Evolutionary conservation across 2,329 filamentous ascomycete species (phyloP), one percentile per base, ranked within the genome.

Genomic region (Tolypocladium guangdongense): DNA sequence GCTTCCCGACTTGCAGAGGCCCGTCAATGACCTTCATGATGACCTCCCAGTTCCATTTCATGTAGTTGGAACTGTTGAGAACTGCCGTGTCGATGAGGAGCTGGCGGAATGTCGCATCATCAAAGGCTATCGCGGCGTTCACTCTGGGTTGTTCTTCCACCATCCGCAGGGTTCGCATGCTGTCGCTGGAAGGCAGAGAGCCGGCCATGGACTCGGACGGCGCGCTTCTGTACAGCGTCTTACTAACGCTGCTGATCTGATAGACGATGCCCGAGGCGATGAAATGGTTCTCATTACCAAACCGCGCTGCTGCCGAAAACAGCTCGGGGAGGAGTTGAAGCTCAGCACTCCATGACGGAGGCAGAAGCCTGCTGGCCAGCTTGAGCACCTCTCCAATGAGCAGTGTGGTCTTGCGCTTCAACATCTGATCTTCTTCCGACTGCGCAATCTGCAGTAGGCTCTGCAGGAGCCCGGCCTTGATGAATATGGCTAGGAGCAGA

Each of bases 31-130:
- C 84, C 61, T 86, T 87, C 55, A 91, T 80, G 43, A 99, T 90
- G 38, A 95, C 76, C 57, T 95, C 90, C 93, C 95, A 99, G 65
- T 95, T 92, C 93, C 93, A 99, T 67, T 99, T 99, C 39, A 83
- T 77, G 63, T 88, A 96, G 61, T 95, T 96, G 57, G 90, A 90
- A 56, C 88, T 93, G 57, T 86, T 88, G 47, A 97, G 74, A 2
- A 99, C 90, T 52, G 90, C 84, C 4, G 89, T 93, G 56, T 97
- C 88, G 20, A 90, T 74, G 32, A 85, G 64, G 3, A 85, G 69
- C 62, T 85, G 81, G 22, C 83, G 77, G 60, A 86, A 86, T 0
- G 80, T 81, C 11, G 78, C 76, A 60, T 86, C 83, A 57, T 86
- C 77, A 47, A 78, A 78, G 3, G 71, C 64, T 3, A 76, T 60